phyloP scores from a whole-genome alignment of 805 yeast species.

The Clavispora santaluciae region DNA sequence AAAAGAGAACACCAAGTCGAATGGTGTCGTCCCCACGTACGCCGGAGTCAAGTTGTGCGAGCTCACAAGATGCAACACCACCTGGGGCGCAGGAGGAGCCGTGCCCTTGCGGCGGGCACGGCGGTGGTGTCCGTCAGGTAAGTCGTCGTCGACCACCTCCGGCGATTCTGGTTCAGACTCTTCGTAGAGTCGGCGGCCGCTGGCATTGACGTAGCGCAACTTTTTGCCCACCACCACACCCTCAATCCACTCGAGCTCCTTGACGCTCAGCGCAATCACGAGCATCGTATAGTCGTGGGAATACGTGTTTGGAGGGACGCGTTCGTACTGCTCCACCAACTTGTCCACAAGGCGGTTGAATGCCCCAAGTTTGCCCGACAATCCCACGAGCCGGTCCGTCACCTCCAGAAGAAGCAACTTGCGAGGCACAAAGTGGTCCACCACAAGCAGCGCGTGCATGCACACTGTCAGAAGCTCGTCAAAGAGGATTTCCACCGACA shows the following conservation, averaged over 20 bases:
- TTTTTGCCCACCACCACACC: conserved; percentile 71
- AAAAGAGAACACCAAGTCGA: conserved; percentile 33
- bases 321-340: conserved; percentile 19
- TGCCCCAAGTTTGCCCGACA: conserved; percentile 57
- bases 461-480: conserved; percentile 46
- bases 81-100: not conserved
- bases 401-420: conserved; percentile 63
- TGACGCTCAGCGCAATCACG: conserved; percentile 56
- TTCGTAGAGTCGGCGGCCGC: conserved; percentile 53
- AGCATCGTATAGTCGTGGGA: conserved; percentile 18
- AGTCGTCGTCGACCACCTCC: not conserved
- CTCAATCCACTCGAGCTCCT: conserved; percentile 75
- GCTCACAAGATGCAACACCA: conserved; percentile 12
- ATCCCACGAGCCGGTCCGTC: conserved; percentile 45
- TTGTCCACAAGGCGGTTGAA: conserved; percentile 47
- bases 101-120: conserved; percentile 2
- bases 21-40: conserved; percentile 5
- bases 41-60: conserved; percentile 6
- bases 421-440: conserved; percentile 74
- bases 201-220: conserved; percentile 59
- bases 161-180: conserved; percentile 10
- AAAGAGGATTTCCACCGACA: conserved; percentile 33
- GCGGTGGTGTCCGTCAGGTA: not conserved
- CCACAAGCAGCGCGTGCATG: conserved; percentile 67
- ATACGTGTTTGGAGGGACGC: not conserved